Evolutionary conservation across 176 grass and related monocot genomes (phyloP), one percentile per base, ranked within the genome.

Genomic region (Oropetium thomaeum): DNA sequence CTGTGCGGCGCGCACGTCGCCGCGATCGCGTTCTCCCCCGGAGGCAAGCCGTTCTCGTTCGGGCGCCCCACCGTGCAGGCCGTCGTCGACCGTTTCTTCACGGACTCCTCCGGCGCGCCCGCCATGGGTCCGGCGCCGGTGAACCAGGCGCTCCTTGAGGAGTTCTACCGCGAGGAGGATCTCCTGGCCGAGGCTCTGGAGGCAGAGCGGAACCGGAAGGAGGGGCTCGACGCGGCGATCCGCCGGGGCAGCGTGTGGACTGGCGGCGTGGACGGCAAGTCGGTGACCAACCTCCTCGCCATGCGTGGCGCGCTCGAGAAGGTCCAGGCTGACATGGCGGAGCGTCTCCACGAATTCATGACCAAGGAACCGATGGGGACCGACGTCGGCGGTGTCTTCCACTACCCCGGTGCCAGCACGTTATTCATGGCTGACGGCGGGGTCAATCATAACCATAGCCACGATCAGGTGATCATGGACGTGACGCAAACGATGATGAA

Each of bases 1-100:
- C 83, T 82, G 3, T 89, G 86, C 40, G 89, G 88, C 66, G 85
- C 88, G 44, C 58, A 84, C 42, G 34, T 91, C 23, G 85, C 71
- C 17, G 22, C 88, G 67, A 7, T 96, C 39, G 77, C 84, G 2
- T 96, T 76, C 92, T 91, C 88, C 52, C 92, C 92, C 16, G 88
- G 75, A 14, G 79, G 62, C 4, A 88, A 67, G 70, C 90, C 84
- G 5, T 84, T 71, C 77, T 62, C 71, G 38, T 76, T 82, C 31
- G 87, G 81, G n/a, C 67, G 87, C 48, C 77, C 90, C 2, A 90
- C 90, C 38, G 77, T 89, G 19, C 0, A 29, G 52, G 52, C 84
- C 61, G 57, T 90, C 77, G 0, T 79, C 54, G 84, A 75, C 8
- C 67, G 80, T 16, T 71, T 74, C n/a, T 71, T 74, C 79, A 25